Base-by-base conservation (phyloP, 352 stramenopile species). In the Phytophthora podocarpi region DNA sequence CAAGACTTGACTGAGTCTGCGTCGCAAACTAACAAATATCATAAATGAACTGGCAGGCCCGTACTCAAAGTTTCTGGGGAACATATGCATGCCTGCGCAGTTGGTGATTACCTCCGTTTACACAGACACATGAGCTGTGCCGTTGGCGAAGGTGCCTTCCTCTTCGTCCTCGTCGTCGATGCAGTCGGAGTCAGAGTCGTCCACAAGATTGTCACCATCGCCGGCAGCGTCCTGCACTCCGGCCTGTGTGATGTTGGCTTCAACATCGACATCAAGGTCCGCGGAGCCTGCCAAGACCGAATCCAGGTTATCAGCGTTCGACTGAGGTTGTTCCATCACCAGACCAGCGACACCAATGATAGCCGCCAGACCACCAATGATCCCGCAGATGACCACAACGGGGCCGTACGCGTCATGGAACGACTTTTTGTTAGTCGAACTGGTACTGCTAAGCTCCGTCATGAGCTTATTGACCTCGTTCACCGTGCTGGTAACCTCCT, bases 291-390 rank as follows among this genome's bases (percentile, higher is more conserved):
- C 65, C 3, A 87, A 55, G 23, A 86, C 71, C 53, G 77, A 87
- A 36, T 80, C 59, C 20, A 67, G 6, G 16, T 78, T 63, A 5
- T 66, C 48, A 6, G 48, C 46, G 2, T 53, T 56, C 26, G 74
- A 50, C n/a, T 71, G 64, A 3, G 64, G 37, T 45, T 75, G 68
- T 28, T 56, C 62, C 18, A 87, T 70, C 10, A 81, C 76, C 23
- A 93, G 47, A 8, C 72, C 83, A 41, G 72, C 78, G 18, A 93
- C 76, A 28, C 81, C 83, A 31, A 93, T 60, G 18, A 91, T 80
- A 4, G 80, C 76, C 6, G 80, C 83, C n/a, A 92, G 43, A 23
- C 69, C 80, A 50, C 80, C 81, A 49, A 92, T 78, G 50, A 85
- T 72, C 24, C 77, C 80, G 50, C 81, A 89, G 46, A 89, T 82